Percentiles rank a stretch among this genome's conserved stretches.
Conservation (phyloP, 345 rosid species). For the Theobroma cacao region DNA sequence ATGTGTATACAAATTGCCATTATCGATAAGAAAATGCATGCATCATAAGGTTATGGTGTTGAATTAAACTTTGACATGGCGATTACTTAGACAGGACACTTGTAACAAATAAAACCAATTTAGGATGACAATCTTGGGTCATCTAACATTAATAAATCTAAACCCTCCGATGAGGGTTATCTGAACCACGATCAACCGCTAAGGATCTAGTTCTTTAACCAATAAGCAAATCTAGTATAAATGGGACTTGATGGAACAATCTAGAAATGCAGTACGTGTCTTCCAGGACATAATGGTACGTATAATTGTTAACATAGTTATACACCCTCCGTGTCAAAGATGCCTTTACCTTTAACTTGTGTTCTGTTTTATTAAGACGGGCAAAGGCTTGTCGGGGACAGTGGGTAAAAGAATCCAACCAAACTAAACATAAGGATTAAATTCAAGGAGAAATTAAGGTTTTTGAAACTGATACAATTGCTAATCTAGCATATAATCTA, state of each 20-base stretch:
- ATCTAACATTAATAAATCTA: not conserved
- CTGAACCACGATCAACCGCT: not conserved
- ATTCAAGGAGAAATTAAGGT: not conserved
- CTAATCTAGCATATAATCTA: not conserved
- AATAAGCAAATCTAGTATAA: conserved; percentile 11
- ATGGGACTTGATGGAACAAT: conserved; percentile 11
- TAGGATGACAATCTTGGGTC: not conserved
- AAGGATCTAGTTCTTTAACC: not conserved
- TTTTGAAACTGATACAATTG: not conserved
- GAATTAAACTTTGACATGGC: conserved; percentile 21
- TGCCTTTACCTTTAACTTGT: not conserved
- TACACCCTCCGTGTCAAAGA: conserved; percentile 14
- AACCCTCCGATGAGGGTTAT: not conserved
- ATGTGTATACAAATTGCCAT: not conserved
- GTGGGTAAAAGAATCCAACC: not conserved
- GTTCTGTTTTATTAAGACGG: not conserved
- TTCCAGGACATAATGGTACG: conserved; percentile 8
- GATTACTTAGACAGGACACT: conserved; percentile 6
- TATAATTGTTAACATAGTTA: not conserved
- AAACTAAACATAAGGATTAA: not conserved
- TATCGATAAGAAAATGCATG: not conserved
- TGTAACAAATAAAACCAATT: not conserved
- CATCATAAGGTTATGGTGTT: conserved; percentile 9
- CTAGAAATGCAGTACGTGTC: conserved; percentile 18
- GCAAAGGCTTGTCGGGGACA: not conserved